These are phyloP conservation scores for Pleurostoma richardsiae DNA, from an alignment of 2,329 filamentous ascomycete genomes.

Conservation along the genomic window DNA sequence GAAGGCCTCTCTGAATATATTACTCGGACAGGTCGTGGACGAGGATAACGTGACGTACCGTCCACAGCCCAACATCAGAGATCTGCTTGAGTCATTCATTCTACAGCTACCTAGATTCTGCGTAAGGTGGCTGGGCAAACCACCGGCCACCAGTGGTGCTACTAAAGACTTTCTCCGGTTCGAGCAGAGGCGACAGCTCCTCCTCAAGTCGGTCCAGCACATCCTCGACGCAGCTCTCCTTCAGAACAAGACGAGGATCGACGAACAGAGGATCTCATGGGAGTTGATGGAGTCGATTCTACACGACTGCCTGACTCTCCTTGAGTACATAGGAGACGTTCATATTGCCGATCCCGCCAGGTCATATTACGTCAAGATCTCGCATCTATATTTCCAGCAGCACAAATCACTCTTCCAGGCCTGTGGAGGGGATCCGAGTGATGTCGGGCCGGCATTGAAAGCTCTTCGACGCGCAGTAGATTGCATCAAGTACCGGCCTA, in stretches of 20 bases:
- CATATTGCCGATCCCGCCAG: slow-evolving; percentile 21
- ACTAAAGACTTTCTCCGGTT: slow-evolving; percentile 57
- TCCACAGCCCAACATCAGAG: slow-evolving; percentile 13
- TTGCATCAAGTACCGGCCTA: slow-evolving; percentile 48
- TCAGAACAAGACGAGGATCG: slow-evolving; percentile 47
- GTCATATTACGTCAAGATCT: slow-evolving; percentile 61
- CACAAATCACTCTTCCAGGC: slow-evolving; percentile 45
- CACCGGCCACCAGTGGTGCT: slow-evolving; percentile 42
- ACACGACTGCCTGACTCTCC: slow-evolving; percentile 48
- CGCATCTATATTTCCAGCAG: slow-evolving; percentile 65
- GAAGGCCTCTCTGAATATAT: slow-evolving; percentile 45
- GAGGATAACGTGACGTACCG: slow-evolving; percentile 5
- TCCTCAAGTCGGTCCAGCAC: slow-evolving; percentile 47
- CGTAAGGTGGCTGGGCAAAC: slow-evolving; percentile 56
- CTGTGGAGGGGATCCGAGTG: slow-evolving; percentile 20
- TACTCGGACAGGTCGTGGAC: slow-evolving; percentile 23
- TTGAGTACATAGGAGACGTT: slow-evolving; percentile 46
- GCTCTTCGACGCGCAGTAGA: slow-evolving; percentile 62
- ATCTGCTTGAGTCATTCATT: slow-evolving; percentile 50
- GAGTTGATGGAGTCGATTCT: slow-evolving; percentile 51
- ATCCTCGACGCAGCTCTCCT: slow-evolving; percentile 57
- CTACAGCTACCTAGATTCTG: slow-evolving; percentile 56
- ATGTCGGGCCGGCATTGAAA: slow-evolving; percentile 33
- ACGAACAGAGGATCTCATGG: slow-evolving; percentile 43
- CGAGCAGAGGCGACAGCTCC: slow-evolving; percentile 51